Percentiles rank a stretch among this genome's conserved stretches.
These are phyloP conservation scores for Alternaria hordeiaustralica DNA, from an alignment of 2,329 filamentous ascomycete genomes.

Conservation along the genomic window DNA sequence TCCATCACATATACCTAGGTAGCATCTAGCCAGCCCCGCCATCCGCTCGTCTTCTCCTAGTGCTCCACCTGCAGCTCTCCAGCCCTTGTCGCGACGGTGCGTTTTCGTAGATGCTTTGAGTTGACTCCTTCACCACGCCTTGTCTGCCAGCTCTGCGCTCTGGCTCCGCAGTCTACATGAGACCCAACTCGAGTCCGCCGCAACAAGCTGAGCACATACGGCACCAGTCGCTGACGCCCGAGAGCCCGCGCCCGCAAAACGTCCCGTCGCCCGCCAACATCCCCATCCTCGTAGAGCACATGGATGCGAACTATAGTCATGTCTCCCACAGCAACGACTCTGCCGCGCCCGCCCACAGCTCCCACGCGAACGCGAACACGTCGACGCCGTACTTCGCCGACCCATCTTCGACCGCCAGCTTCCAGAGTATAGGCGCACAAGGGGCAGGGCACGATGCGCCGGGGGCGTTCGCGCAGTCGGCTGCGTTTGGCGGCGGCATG, in stretches of 20 bases:
- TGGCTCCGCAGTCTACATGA: slow-evolving; percentile 57
- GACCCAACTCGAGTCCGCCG: slow-evolving; percentile 60
- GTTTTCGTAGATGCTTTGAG: slow-evolving; percentile 27
- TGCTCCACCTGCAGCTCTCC: slow-evolving; percentile 10
- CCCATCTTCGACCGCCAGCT: slow-evolving; percentile 19
- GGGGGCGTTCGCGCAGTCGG: slow-evolving; percentile 31
- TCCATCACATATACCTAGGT: slow-evolving; percentile 6
- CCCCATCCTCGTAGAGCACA: slow-evolving; percentile 72
- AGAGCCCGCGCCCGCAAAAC: slow-evolving; percentile 74
- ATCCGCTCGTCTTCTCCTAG: slow-evolving; percentile 13
- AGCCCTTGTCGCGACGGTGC: slow-evolving; percentile 25
- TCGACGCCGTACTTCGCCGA: slow-evolving; percentile 43
- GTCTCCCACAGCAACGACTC: slow-evolving; percentile 62
- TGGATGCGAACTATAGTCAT: slow-evolving; percentile 74
- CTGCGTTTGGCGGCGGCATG: slow-evolving; percentile 35
- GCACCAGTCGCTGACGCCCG: slow-evolving; percentile 70
- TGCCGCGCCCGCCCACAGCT: slow-evolving; percentile 35
- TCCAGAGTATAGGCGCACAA: slow-evolving; percentile 34
- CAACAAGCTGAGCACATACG: slow-evolving; percentile 65
- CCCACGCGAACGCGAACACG: slow-evolving; percentile 28
- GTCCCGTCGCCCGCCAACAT: slow-evolving; percentile 72
- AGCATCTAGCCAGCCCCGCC: slow-evolving; percentile 25
- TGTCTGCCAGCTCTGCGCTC: slow-evolving; percentile 24
- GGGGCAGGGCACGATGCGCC: slow-evolving; percentile 30
- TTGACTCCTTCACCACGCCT: slow-evolving; percentile 17